Evolutionary conservation across 345 rosid species (phyloP).

Genomic region (Heritiera fomes): DNA sequence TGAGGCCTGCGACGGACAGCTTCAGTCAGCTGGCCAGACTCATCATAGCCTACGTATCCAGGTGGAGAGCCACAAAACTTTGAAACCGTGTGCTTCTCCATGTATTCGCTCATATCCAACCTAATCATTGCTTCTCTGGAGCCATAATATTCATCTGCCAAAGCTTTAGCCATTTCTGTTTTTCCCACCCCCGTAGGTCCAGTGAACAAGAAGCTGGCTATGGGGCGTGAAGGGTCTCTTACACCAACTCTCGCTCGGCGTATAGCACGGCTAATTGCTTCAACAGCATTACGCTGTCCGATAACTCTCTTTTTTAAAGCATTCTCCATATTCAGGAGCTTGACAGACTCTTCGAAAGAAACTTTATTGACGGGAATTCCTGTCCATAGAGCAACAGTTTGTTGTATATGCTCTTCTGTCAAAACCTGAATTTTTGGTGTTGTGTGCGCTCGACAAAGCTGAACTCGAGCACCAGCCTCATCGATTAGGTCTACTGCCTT

Average conservation of each 20-base stretch:
- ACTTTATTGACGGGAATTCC: conserved; percentile 86
- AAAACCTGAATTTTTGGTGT: conserved; percentile 7
- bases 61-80: conserved; percentile 4
- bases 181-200: conserved; percentile 95
- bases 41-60: not conserved
- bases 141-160: not conserved
- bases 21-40: not conserved
- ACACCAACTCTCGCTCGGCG: conserved; percentile 75
- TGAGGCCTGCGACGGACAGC: not conserved
- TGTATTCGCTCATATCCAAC: conserved; percentile 14
- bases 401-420: conserved; percentile 34
- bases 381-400: conserved; percentile 48
- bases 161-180: conserved; percentile 47
- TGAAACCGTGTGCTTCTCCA: not conserved
- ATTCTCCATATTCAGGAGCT: conserved; percentile 64
- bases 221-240: conserved; percentile 84
- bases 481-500: conserved; percentile 74
- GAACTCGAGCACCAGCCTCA: conserved; percentile 72
- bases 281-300: conserved; percentile 74
- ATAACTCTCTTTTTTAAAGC: conserved; percentile 72
- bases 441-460: conserved; percentile 51
- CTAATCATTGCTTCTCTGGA: not conserved
- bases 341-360: conserved; percentile 65
- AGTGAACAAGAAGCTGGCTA: conserved; percentile 75
- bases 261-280: conserved; percentile 72